A percentile compares a stretch with the other conserved stretches of the same genome.
Conservation (phyloP, 148 eudicot species). For the Nepenthes gracilis region DNA sequence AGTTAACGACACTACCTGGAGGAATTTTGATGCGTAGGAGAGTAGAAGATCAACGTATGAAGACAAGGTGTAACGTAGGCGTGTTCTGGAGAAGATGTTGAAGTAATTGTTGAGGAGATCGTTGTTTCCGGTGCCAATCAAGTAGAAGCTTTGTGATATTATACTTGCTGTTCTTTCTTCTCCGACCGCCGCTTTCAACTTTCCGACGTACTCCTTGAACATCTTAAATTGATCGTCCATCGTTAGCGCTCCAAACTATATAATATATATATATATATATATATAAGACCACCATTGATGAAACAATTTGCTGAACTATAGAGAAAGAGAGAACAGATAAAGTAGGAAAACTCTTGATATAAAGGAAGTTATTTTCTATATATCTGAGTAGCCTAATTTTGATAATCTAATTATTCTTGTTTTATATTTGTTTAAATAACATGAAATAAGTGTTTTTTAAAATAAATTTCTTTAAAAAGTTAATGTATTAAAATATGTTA, state of each 20-base stretch:
- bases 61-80: slow-evolving; percentile 12
- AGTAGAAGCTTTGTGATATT: slow-evolving; percentile 20
- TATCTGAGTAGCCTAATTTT: too few species aligned
- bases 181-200: slow-evolving; percentile 35
- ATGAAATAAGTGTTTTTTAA: too few species aligned
- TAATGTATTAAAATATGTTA: too few species aligned
- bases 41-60: slow-evolving; percentile 29
- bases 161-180: slow-evolving; percentile 21
- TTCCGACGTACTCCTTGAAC: slow-evolving; percentile 42
- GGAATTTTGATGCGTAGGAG: slow-evolving; percentile 1
- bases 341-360: too few species aligned
- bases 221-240: slow-evolving; percentile 26
- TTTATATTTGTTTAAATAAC: too few species aligned
- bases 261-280: too few species aligned
- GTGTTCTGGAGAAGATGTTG: slow-evolving; percentile 6
- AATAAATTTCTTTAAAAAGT: too few species aligned
- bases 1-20: not conserved
- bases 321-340: not conserved
- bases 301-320: too few species aligned
- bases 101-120: slow-evolving; percentile 50
- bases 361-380: too few species aligned
- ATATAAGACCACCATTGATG: too few species aligned
- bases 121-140: slow-evolving; percentile 39
- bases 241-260: slow-evolving; percentile 15
- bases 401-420: too few species aligned